Base-by-base conservation (phyloP, 176 grass and related monocot genomes). In the Musa troglodytarum region DNA sequence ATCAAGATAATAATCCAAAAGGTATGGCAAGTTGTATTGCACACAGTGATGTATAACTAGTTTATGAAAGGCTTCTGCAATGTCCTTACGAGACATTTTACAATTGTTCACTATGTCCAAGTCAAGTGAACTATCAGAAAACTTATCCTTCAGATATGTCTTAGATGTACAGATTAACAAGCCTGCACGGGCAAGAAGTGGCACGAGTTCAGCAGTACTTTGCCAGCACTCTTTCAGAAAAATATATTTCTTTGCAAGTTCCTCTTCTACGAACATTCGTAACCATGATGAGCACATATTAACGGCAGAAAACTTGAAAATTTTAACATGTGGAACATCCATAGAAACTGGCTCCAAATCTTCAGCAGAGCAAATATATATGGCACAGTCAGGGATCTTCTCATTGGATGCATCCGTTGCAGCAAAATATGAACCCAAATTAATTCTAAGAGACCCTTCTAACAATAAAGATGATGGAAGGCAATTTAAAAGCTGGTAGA, bases 221-320 rank as follows among this genome's bases (percentile, higher is more conserved):
- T 88, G 80, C 94, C 94, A 97, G 50, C 80, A 81, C 65, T 93
- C 85, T 97, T 92, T 88, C 78, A 89, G 73, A 74, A 97, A 97
- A 58, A 97, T 85, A 63, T 83, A 80, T 66, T 77, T 88, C 88
- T 88, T 90, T 22, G 88, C 90, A 81, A 97, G 81, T 77, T 91
- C 80, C 74, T 89, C 82, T 75, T 93, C 84, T 59, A 93, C 77
- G 78, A 91, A 17, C 75, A 88, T 81, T 87, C 73, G 82, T 63
- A 97, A 77, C 82, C 86, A 93, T 64, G 79, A 82, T 20, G 90
- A 87, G 69, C 87, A 86, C 54, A 80, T 82, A 81, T 77, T 74
- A 76, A 78, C 74, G 80, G 71, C 70, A 71, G 77, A 72, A 62
- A 81, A 84, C 57, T 63, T 83, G 78, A 93, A 90, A 58, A 97